Conservation (phyloP, 192 early-diverging fungal genomes). For the Rhizophagus sp. region DNA sequence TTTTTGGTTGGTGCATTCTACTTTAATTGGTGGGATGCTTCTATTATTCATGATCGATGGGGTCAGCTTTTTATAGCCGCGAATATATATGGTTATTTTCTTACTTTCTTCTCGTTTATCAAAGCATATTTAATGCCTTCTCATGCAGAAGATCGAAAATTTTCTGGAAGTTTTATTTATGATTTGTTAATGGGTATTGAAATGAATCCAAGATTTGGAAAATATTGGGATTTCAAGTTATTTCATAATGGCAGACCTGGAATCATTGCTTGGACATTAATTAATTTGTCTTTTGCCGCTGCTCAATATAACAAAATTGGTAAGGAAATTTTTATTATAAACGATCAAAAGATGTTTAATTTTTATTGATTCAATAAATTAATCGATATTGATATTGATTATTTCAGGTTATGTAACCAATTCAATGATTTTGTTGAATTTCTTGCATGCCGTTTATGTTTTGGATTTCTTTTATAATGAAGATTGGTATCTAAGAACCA, state of each 20-base stretch:
- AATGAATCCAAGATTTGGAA: slow-evolving; percentile 77
- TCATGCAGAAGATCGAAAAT: slow-evolving; percentile 76
- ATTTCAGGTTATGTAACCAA: slow-evolving; percentile 61
- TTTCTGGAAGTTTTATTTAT: slow-evolving; percentile 71
- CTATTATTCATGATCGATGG: slow-evolving; percentile 79
- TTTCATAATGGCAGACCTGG: slow-evolving; percentile 85
- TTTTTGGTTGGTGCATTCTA: slow-evolving; percentile 64
- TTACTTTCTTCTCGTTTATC: slow-evolving; percentile 69
- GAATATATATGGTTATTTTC: slow-evolving; percentile 76
- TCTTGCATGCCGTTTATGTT: slow-evolving; percentile 74
- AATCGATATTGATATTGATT: background rate
- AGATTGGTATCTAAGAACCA: slow-evolving; percentile 86
- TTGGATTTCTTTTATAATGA: slow-evolving; percentile 82
- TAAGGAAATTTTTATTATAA: background rate
- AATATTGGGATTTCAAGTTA: slow-evolving; percentile 79
- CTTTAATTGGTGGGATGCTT: slow-evolving; percentile 61
- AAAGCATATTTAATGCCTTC: slow-evolving; percentile 74
- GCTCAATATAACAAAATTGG: slow-evolving; percentile 76
- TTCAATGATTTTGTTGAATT: slow-evolving; percentile 77
- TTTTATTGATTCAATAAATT: slow-evolving; percentile 29
- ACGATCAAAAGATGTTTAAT: background rate
- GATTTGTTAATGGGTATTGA: slow-evolving; percentile 83
- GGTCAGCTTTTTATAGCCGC: slow-evolving; percentile 68
- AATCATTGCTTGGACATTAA: slow-evolving; percentile 85
- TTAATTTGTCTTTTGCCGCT: slow-evolving; percentile 74